Evolutionary conservation across 306 rosid species (phyloP).

Genomic region (Cotoneaster glaucophyllus): DNA sequence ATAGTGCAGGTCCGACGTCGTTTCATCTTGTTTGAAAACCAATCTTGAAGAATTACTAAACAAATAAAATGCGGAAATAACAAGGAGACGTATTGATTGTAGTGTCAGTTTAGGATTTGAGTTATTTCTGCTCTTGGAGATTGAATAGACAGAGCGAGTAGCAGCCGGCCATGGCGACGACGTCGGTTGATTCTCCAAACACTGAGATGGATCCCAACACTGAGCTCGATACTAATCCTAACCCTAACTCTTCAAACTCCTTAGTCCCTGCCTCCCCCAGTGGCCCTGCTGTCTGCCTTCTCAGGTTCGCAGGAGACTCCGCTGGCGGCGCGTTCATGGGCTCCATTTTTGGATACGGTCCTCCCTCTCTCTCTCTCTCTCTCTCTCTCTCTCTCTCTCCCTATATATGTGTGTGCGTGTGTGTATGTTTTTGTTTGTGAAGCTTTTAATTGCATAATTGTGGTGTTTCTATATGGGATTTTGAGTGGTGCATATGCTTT

Average conservation of each 20-base stretch:
- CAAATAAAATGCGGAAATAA: too few relatives aligned
- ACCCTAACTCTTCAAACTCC: slow-evolving; percentile 40
- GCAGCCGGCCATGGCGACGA: slow-evolving; percentile 34
- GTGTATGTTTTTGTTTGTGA: neutral
- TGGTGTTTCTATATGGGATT: neutral
- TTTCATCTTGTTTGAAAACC: too few relatives aligned
- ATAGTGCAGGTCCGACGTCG: too few relatives aligned
- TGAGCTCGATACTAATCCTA: slow-evolving; percentile 18
- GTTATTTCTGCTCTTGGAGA: neutral
- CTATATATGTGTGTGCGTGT: too few relatives aligned
- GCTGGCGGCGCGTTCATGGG: slow-evolving; percentile 92
- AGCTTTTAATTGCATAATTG: neutral
- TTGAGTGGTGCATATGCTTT: neutral
- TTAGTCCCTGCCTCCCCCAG: slow-evolving; percentile 28
- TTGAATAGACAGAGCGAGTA: neutral
- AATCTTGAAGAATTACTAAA: too few relatives aligned
- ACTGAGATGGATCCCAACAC: slow-evolving; percentile 36
- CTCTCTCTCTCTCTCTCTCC: neutral
- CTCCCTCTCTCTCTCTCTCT: neutral
- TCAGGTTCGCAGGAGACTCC: slow-evolving; percentile 70
- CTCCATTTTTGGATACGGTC: slow-evolving; percentile 90
- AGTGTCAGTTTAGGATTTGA: neutral
- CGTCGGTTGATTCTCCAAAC: slow-evolving; percentile 36
- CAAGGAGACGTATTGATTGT: neutral
- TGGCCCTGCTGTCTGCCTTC: slow-evolving; percentile 62